Evolutionary conservation across 768 basidiomycete genomes (phyloP), one percentile per base, ranked within the genome.

Genomic region (Dentipellis sp.): DNA sequence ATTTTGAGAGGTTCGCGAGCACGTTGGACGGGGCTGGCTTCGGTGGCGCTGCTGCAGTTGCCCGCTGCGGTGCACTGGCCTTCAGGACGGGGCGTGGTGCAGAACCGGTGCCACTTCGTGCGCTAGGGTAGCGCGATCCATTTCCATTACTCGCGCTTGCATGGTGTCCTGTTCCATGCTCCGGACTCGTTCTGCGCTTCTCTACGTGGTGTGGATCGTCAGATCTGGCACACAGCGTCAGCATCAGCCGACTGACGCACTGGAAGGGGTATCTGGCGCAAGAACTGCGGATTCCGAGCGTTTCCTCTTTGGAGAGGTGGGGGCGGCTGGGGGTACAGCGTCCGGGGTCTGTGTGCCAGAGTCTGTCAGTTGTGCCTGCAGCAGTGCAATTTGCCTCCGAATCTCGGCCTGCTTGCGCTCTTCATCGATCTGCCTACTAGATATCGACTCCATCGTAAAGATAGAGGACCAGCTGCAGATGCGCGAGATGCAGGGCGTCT

Each of bases 241-340:
- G 34, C 9, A 3, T 37, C 34, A 45, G 52, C 56, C 12, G 45
- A 42, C 36, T 45, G 23, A n/a, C 67, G 76, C 60, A 88, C 86
- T 86, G 4, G 88, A 86, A 9, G 88, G 88, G 0, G 82, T 84
- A 0, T 77, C 67, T 5, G 82, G 83, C 1, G 74, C 82, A 29
- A 78, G 62, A 12, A 78, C 63, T 2, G 69, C 66, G 3, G 71
- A 58, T 9, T 75, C 71, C 10, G 61, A 60, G 46, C 68, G 69
- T 67, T 77, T 82, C 58, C 78, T 72, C 66, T 81, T 80, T 9
- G 78, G 78, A 6, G 78, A 75, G 19, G 60, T 56, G 36, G 50
- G 45, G 42, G 38, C n/a, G 37, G 46, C 37, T 21, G 45, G 56
- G 50, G 56, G 70, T 29, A 55, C 58, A 42, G 50, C 52, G 55